Evolutionary conservation across 2,329 filamentous ascomycete species (phyloP), one percentile per base, ranked within the genome.

Genomic region (Fusarium caatingaense): DNA sequence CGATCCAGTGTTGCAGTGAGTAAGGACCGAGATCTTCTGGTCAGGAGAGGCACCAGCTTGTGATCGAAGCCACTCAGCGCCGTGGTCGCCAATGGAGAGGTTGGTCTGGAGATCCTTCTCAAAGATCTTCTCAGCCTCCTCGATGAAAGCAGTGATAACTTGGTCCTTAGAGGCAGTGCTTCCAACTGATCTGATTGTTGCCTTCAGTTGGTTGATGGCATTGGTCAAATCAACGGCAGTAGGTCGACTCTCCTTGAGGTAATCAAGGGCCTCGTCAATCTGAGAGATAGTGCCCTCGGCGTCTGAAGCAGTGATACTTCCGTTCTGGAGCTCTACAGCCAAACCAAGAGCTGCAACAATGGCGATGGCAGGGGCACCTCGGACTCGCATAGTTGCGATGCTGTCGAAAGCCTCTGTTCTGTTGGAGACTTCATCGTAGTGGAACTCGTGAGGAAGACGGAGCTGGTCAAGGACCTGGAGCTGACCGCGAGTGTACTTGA

Each of bases 1-100:
- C 21, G 95, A 98, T 28, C 96, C 96, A 23, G 96, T 99, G 80
- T 99, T 99, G 85, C 96, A 99, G 81, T 99, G 97, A 13, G 96
- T 99, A 72, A 99, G 83, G 45, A 99, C 91, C n/a, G 93, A 93
- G 49, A 97, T 73, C 58, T 78, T 72, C 78, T 84, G 75, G 69
- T 86, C 78, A 68, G 81, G 50, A 42, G 85, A 78, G 77, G 85
- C 80, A 72, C 80, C 78, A 21, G 80, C 83, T 76, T 93, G 88
- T 42, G 85, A 82, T 60, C 89, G 81, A 34, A 99, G 90, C 93
- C 96, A 99, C 69, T 90, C 86, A 0, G 94, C 93, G 41, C 96
- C 96, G 78, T 92, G 85, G 63, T 89, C 86, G 51, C 96, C 96
- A 78, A 99, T 98, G 27, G 88, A 87, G 69, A 92, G 86, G 79